Base-by-base conservation (phyloP, 164 flowering plant species). In the Aristolochia californica region DNA sequence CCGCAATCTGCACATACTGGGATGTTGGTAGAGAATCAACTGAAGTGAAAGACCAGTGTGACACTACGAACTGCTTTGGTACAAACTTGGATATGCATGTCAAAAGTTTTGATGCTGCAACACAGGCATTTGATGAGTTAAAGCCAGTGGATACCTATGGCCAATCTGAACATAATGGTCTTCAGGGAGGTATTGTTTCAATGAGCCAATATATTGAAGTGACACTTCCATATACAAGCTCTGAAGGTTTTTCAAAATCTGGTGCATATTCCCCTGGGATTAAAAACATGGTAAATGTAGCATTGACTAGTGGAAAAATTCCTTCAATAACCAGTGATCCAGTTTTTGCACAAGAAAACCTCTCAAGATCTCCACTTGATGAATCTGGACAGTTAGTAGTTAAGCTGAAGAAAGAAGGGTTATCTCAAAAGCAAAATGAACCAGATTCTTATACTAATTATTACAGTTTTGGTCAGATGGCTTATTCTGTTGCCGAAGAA, bases 401-500 rank as follows among this genome's bases (percentile, higher is more conserved):
- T 28, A 76, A 60, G 45, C 30, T 64, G n/a, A 64, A 48, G 43
- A 56, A 55, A 54, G 69, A 56, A 28, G 65, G 44, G 16, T 25
- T 58, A 49, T 58, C 69, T 25, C 63, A 66, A 30, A 63, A 58
- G 49, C 74, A 56, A 20, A 13, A 8, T 57, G 74, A 64, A 57
- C 69, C 63, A 65, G 69, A 43, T 43, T 47, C 17, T 53, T 89
- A 89, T 65, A 54, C 74, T 53, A 93, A 93, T 68, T 63, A 50
- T 68, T 93, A 93, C 66, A 75, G 72, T 64, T 87, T 81, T 68
- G 99, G 85, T 55, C 73, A 60, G 43, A 69, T 62, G 55, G 82
- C 95, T 25, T 70, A 88, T 16, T 72, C 68, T 26, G 71, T 83
- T 70, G 83, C 70, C 16, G 84, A 83, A 59, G 93, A 78, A 57